Percentiles rank a stretch among this genome's conserved stretches.
Evolutionary conservation across 1,284 basidiomycete species (phyloP).

Genomic region (Trametes hirsuta): DNA sequence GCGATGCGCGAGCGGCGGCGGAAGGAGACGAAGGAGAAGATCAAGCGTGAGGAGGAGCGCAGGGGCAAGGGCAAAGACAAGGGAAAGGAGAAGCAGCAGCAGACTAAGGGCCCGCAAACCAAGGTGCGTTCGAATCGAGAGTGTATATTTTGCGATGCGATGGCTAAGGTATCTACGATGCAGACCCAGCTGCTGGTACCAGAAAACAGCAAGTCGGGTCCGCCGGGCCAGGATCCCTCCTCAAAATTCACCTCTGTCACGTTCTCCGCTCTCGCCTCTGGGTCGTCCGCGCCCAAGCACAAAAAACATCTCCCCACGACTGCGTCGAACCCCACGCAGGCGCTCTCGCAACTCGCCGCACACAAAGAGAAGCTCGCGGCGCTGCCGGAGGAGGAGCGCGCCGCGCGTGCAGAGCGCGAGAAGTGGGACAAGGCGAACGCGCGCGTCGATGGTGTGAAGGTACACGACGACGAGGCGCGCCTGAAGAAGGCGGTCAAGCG

Average conservation of each 20-base stretch:
- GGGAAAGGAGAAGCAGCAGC: conserved; percentile 46
- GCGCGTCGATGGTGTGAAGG: conserved; percentile 83
- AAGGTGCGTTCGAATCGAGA: conserved; percentile 47
- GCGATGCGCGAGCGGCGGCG: conserved; percentile 82
- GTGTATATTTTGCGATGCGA: neutral
- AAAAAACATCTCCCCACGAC: conserved; percentile 63
- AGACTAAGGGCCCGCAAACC: conserved; percentile 46
- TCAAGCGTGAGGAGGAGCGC: conserved; percentile 57
- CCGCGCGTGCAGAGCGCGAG: conserved; percentile 75
- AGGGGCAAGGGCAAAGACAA: conserved; percentile 53
- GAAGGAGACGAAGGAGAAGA: conserved; percentile 85
- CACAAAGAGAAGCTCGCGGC: conserved; percentile 74
- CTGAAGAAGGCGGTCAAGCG: conserved; percentile 91
- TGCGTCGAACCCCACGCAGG: conserved; percentile 81
- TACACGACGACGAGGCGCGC: conserved; percentile 79
- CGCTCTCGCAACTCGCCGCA: conserved; percentile 76
- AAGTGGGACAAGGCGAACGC: conserved; percentile 88
- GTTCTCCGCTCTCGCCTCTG: conserved; percentile 63
- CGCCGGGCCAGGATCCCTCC: conserved; percentile 38
- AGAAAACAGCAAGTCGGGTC: conserved; percentile 41
- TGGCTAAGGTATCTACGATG: neutral
- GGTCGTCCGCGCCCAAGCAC: conserved; percentile 41
- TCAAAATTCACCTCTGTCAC: conserved; percentile 62
- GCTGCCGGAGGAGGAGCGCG: conserved; percentile 80
- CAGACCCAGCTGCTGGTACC: conserved; percentile 79